Conservation (phyloP, 768 basidiomycete species). For the Mycena pura region DNA sequence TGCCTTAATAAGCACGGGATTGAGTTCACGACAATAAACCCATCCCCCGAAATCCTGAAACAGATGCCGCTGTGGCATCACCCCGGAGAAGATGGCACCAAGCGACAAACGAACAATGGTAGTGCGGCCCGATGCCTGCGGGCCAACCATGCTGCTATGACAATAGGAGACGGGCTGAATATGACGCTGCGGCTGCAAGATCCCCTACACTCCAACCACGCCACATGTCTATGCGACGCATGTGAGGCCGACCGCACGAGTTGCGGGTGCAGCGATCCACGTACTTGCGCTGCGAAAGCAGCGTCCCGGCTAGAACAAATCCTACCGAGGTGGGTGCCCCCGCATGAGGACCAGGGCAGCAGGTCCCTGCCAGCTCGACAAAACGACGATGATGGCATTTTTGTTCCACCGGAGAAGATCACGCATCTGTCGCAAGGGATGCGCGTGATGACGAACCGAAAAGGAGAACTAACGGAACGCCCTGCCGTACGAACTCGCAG, state of each 20-base stretch:
- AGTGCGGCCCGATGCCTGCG: slow-evolving; percentile 1
- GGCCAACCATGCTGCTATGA: neutral
- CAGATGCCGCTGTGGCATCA: slow-evolving; percentile 25
- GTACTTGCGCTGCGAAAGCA: neutral
- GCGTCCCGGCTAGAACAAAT: neutral
- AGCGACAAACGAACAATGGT: slow-evolving; percentile 4
- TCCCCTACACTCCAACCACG: neutral
- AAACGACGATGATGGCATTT: neutral
- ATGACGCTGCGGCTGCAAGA: neutral
- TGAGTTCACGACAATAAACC: neutral
- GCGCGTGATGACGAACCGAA: neutral
- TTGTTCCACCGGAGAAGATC: neutral
- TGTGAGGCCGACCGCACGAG: neutral
- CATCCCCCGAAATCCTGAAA: neutral
- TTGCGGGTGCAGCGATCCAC: slow-evolving; percentile 6
- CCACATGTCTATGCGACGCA: slow-evolving; percentile 2
- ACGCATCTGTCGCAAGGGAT: neutral
- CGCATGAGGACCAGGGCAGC: too few relatives aligned
- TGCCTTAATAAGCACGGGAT: slow-evolving; percentile 11
- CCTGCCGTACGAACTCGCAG: neutral
- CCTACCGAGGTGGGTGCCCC: slow-evolving; percentile 3
- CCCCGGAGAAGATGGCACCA: neutral
- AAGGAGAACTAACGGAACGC: neutral
- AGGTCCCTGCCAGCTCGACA: neutral
- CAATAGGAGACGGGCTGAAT: slow-evolving; percentile 4